Conservation (phyloP, 139 green algal genomes). For the Closterium sp. region DNA sequence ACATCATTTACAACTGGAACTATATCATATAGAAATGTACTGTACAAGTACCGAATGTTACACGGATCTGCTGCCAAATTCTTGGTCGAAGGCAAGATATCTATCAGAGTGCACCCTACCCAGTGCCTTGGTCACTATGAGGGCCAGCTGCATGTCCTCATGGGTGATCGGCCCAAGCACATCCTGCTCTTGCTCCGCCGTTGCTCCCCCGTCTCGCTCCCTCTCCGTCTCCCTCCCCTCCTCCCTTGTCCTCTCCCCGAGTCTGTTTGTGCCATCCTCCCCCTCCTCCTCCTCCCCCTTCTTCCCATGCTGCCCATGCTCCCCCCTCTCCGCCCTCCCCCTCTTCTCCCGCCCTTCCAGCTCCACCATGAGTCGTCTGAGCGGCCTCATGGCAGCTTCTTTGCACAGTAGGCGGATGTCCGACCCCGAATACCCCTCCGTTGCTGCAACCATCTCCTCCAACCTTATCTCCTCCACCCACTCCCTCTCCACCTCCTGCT, state of each 20-base stretch:
- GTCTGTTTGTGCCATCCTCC: slow-evolving; percentile 1
- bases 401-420: slow-evolving; percentile 57
- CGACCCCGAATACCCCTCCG: slow-evolving; percentile 54
- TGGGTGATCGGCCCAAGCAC: too few relatives aligned
- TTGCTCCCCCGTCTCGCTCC: neutral
- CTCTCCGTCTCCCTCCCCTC: neutral
- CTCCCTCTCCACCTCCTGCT: neutral
- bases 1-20: too few relatives aligned
- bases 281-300: neutral
- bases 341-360: slow-evolving; percentile 1
- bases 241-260: neutral
- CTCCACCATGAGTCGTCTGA: slow-evolving; percentile 44
- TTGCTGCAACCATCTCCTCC: slow-evolving; percentile 39
- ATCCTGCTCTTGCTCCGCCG: too few relatives aligned
- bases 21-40: too few relatives aligned
- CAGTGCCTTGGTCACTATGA: too few relatives aligned
- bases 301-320: neutral
- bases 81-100: too few relatives aligned
- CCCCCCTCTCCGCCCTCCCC: neutral
- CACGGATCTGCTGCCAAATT: too few relatives aligned
- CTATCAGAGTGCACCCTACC: too few relatives aligned
- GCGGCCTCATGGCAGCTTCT: slow-evolving; percentile 55
- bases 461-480: neutral
- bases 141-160: too few relatives aligned
- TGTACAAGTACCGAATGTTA: too few relatives aligned